Evolutionary conservation across 805 yeast genomes (phyloP).

Genomic region (Yamadazyma ubonensis): DNA sequence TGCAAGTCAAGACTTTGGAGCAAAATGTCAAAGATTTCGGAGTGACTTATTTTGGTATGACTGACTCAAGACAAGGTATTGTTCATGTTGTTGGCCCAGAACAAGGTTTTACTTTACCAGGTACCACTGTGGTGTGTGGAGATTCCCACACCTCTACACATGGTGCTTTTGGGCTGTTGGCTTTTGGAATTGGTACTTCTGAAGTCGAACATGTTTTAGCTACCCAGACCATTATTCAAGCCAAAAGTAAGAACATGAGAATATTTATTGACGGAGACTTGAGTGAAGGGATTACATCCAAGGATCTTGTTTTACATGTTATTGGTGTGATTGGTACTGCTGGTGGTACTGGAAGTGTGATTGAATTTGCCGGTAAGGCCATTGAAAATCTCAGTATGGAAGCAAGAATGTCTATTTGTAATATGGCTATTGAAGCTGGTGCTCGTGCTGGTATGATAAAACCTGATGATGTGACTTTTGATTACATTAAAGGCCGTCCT

Average conservation of each 20-base stretch:
- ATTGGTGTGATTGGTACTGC: slow-evolving; percentile 98
- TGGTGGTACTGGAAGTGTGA: slow-evolving; percentile 97
- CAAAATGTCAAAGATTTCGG: slow-evolving; percentile 88
- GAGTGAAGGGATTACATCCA: slow-evolving; percentile 87
- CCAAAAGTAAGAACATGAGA: slow-evolving; percentile 95
- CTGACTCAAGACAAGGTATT: slow-evolving; percentile 93
- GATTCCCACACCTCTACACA: slow-evolving; percentile 99
- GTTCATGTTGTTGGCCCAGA: slow-evolving; percentile 99
- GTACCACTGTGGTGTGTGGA: slow-evolving; percentile 98
- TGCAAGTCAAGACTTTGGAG: slow-evolving; percentile 90
- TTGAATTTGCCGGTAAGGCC: slow-evolving; percentile 96
- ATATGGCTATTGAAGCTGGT: slow-evolving; percentile 98
- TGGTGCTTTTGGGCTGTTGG: slow-evolving; percentile 97
- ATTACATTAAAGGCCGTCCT: slow-evolving; percentile 90
- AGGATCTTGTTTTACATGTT: slow-evolving; percentile 90
- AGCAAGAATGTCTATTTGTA: slow-evolving; percentile 99
- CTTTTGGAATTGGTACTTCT: slow-evolving; percentile 98
- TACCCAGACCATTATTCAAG: slow-evolving; percentile 92
- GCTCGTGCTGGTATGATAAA: slow-evolving; percentile 99
- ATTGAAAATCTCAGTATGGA: slow-evolving; percentile 90
- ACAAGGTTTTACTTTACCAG: slow-evolving; percentile 97
- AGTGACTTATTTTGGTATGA: slow-evolving; percentile 92
- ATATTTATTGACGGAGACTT: slow-evolving; percentile 82
- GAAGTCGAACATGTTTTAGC: slow-evolving; percentile 99
- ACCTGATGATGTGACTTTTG: slow-evolving; percentile 88